Base-by-base conservation (phyloP, 2,329 filamentous ascomycete species). In the Gremmenia infestans region DNA sequence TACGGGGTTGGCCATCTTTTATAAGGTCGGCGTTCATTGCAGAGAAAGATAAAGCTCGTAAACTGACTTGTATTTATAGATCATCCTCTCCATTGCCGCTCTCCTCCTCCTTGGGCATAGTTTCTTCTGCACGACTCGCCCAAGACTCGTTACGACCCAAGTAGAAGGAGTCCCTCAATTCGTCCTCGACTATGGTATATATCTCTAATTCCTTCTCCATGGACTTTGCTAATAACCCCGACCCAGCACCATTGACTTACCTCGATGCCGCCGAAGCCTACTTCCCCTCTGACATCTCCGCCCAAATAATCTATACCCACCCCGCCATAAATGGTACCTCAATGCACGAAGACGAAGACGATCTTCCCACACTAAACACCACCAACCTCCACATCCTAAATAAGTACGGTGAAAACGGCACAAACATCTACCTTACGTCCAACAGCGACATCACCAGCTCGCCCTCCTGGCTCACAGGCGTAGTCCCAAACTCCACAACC, bases 231-330 rank as follows among this genome's bases (percentile, higher is more conserved):
- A 25, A 19, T 2, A 19, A 3, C 22, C 36, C 9, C n/a, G n/a
- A n/a, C n/a, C n/a, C 50, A 81, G 79, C 78, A 36, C 79, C 79
- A 7, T 58, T 81, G 4, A 72, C 80, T 36, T 81, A 76, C 72
- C 72, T 81, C 8, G 73, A 80, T 59, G 73, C 72, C 25, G 59
- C 71, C 57, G 79, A 81, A 57, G 61, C 67, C 28, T 80, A 78
- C 62, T 73, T 74, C 48, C 79, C 79, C 5, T 77, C 76, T 43
- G 76, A 78, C 58, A 73, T 81, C 25, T 69, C 67, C 36, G 68
- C 71, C 11, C 77, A 80, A 56, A 60, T 81, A 11, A 63, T 68
- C 32, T 72, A 81, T 62, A 78, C 76, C 6, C 70, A 69, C 40
- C 77, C 78, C 3, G 61, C 72, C 53, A 67, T 78, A 19, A 74